Conservation (phyloP, 169 alveolate genomes). For the Plasmodium gaboni region DNA sequence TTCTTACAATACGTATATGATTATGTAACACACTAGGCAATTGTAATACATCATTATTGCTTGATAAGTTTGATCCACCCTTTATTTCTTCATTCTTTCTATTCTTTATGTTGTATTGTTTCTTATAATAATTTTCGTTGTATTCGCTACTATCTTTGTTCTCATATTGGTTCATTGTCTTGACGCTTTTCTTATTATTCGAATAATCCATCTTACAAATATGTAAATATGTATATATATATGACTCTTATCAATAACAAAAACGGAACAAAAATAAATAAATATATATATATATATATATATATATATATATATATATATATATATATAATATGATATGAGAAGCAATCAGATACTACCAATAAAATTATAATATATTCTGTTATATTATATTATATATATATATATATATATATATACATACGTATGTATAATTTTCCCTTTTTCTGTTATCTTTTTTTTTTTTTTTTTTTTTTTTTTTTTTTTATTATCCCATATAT, state of each 20-base stretch:
- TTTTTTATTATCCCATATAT: no score
- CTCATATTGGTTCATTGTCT: constrained; percentile 12
- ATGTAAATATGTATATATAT: not conserved
- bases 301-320: not conserved
- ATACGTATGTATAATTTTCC: no score
- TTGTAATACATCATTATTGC: constrained; percentile 53
- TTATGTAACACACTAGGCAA: constrained; percentile 59
- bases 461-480: no score
- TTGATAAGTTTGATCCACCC: constrained; percentile 41
- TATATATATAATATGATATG: no score
- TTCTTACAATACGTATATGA: constrained; percentile 51
- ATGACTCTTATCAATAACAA: no score
- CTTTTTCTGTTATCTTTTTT: no score
- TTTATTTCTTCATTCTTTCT: constrained; percentile 64
- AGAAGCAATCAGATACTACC: no score
- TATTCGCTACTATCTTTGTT: constrained; percentile 21
- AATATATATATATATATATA: constrained; percentile 1
- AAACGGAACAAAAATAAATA: no score
- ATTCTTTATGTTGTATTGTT: constrained; percentile 6
- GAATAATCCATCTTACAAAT: constrained; percentile 50
- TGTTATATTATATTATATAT: constrained; percentile 7
- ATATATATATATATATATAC: constrained; percentile 16
- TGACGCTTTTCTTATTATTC: constrained; percentile 17
- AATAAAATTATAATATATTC: no score
- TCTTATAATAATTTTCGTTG: constrained; percentile 28